These are phyloP conservation scores for Collybiopsis confluens DNA, from an alignment of 768 basidiomycete species.

Conservation along the genomic window DNA sequence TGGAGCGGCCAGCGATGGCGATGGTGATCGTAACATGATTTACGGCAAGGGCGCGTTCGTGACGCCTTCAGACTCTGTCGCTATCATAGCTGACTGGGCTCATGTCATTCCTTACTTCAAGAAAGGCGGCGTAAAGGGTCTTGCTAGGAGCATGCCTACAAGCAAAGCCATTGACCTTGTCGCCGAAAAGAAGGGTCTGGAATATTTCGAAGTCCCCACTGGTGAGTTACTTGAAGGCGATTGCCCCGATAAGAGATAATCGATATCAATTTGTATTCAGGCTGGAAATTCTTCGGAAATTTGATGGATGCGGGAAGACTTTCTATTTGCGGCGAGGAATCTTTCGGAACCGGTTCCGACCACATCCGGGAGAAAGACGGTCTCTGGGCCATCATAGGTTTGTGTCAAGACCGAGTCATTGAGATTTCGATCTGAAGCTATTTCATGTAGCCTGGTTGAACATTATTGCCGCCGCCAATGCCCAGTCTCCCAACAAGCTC, in stretches of 20 bases:
- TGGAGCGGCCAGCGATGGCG: constrained; percentile 96
- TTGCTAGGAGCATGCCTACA: constrained; percentile 97
- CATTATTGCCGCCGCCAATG: constrained; percentile 89
- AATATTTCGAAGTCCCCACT: constrained; percentile 95
- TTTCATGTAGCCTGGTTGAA: constrained; percentile 82
- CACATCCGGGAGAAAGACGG: constrained; percentile 99
- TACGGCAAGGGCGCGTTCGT: constrained; percentile 98
- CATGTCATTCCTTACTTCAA: constrained; percentile 90
- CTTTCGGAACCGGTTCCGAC: constrained; percentile 99
- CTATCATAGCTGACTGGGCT: constrained; percentile 98
- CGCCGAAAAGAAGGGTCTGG: constrained; percentile 87
- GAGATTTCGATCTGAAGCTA: constrained; percentile 1
- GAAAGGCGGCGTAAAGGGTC: constrained; percentile 86
- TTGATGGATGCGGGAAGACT: constrained; percentile 98
- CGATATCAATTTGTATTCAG: constrained; percentile 32
- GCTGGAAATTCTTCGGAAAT: constrained; percentile 99
- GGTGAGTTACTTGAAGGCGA: constrained; percentile 39
- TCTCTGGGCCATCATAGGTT: constrained; percentile 93
- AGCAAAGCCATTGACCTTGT: constrained; percentile 95
- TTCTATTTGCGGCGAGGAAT: constrained; percentile 98
- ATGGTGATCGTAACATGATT: constrained; percentile 99
- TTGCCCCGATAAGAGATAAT: not conserved
- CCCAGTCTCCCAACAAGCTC: constrained; percentile 65
- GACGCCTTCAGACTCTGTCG: constrained; percentile 95
- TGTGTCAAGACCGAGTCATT: constrained; percentile 24